Conservation (phyloP, 257 asterid genomes). For the Plantago major region DNA sequence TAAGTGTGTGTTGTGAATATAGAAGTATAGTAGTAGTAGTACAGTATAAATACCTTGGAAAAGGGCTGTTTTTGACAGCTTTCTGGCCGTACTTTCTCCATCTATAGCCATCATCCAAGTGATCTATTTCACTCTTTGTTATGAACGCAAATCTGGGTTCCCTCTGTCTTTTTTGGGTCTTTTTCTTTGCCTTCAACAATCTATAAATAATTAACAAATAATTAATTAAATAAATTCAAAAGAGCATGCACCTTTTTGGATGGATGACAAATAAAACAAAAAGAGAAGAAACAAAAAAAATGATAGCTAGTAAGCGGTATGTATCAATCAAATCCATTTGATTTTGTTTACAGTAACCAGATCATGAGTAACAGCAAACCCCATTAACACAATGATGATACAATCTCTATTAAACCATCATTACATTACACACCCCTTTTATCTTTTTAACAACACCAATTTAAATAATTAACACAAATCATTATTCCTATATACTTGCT, state of each 20-base stretch:
- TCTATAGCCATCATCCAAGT: constrained; percentile 92
- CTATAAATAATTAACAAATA: constrained; percentile 23
- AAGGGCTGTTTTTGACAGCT: constrained; percentile 92
- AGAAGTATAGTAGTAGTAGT: neutral
- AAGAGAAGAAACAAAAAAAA: constrained; percentile 2
- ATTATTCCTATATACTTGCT: neutral
- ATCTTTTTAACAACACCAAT: neutral
- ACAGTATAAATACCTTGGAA: constrained; percentile 60
- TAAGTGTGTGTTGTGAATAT: no score
- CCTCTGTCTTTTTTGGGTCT: constrained; percentile 64
- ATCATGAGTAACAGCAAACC: constrained; percentile 25
- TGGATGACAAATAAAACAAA: neutral
- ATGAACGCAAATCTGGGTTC: constrained; percentile 90
- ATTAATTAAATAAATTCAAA: neutral
- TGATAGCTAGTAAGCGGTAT: neutral
- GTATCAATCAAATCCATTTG: constrained; percentile 23
- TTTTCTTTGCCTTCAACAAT: constrained; percentile 67
- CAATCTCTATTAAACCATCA: constrained; percentile 1
- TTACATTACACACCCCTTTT: constrained; percentile 2
- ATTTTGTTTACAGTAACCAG: constrained; percentile 27
- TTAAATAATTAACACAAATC: no score
- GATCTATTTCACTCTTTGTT: constrained; percentile 87
- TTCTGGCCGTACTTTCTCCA: constrained; percentile 98
- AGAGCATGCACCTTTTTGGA: constrained; percentile 5
- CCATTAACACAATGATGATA: constrained; percentile 16